A percentile compares a stretch with the other conserved stretches of the same genome.
These are phyloP conservation scores for Letharia lupina DNA, from an alignment of 495 filamentous ascomycete genomes.

Conservation along the genomic window DNA sequence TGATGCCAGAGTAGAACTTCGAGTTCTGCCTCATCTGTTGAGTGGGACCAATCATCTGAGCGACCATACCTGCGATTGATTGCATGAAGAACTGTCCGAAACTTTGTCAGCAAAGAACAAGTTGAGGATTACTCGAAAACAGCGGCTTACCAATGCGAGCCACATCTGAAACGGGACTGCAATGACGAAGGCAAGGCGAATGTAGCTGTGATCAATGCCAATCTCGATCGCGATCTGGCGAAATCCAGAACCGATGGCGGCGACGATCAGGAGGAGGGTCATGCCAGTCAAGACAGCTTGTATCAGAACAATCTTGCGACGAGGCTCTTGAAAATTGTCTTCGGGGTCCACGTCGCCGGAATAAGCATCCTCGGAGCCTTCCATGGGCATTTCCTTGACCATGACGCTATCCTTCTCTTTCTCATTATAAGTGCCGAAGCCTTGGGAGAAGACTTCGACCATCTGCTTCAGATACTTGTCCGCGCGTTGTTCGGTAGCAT, in stretches of 20 bases:
- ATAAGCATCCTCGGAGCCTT: slow-evolving; percentile 26
- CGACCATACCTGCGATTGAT: slow-evolving; percentile 45
- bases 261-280: slow-evolving; percentile 43
- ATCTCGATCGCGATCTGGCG: slow-evolving; percentile 45
- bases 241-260: slow-evolving; percentile 49
- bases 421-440: slow-evolving; percentile 35
- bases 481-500: slow-evolving; percentile 43
- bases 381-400: slow-evolving; percentile 28
- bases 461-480: slow-evolving; percentile 42
- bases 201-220: slow-evolving; percentile 39
- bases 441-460: slow-evolving; percentile 48
- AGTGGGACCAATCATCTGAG: slow-evolving; percentile 53
- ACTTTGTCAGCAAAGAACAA: neutral
- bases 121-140: neutral
- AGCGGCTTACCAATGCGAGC: slow-evolving; percentile 43
- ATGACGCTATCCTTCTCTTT: slow-evolving; percentile 31
- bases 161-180: slow-evolving; percentile 46
- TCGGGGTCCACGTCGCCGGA: slow-evolving; percentile 27
- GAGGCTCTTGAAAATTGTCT: slow-evolving; percentile 30
- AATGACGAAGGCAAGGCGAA: slow-evolving; percentile 40
- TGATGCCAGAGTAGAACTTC: slow-evolving; percentile 51
- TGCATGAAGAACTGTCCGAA: slow-evolving; percentile 52
- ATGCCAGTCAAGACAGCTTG: slow-evolving; percentile 42
- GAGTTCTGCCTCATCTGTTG: slow-evolving; percentile 47
- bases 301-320: slow-evolving; percentile 40